These are phyloP conservation scores for Quercus cerris DNA, from an alignment of 306 rosid species.

Conservation along the genomic window DNA sequence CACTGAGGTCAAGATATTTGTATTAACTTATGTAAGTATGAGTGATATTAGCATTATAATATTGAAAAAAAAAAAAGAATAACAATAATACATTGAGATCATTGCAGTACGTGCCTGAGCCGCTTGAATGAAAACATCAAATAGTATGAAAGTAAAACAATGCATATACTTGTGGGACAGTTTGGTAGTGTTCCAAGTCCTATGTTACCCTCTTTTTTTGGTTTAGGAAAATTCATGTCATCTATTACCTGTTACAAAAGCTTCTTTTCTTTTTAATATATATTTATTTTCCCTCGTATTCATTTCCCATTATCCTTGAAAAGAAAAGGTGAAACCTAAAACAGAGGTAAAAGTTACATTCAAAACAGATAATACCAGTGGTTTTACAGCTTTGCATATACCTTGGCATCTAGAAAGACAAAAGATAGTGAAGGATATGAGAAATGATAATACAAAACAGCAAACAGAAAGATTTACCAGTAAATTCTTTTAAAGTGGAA, in stretches of 20 bases:
- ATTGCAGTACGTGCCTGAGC: too few species aligned
- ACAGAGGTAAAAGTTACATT: neutral
- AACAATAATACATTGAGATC: neutral
- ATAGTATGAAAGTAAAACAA: too few species aligned
- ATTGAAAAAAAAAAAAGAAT: too few species aligned
- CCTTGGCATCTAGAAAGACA: neutral
- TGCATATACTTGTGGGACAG: neutral
- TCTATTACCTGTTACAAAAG: neutral
- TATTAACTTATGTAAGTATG: too few species aligned
- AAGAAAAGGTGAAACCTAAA: neutral
- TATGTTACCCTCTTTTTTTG: neutral
- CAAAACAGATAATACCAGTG: neutral
- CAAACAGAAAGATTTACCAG: neutral
- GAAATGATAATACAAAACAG: neutral
- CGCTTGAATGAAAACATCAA: too few species aligned
- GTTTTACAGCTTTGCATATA: neutral
- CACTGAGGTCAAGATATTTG: too few species aligned
- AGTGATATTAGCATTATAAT: too few species aligned
- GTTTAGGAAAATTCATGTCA: too few species aligned
- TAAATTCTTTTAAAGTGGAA: neutral
- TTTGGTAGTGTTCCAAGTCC: neutral
- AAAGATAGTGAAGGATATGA: neutral
- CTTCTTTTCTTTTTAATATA: neutral
- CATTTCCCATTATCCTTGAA: neutral
- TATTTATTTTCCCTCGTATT: neutral